Evolutionary conservation across 176 grass and related monocot genomes (phyloP).

Genomic region (Eleusine indica): DNA sequence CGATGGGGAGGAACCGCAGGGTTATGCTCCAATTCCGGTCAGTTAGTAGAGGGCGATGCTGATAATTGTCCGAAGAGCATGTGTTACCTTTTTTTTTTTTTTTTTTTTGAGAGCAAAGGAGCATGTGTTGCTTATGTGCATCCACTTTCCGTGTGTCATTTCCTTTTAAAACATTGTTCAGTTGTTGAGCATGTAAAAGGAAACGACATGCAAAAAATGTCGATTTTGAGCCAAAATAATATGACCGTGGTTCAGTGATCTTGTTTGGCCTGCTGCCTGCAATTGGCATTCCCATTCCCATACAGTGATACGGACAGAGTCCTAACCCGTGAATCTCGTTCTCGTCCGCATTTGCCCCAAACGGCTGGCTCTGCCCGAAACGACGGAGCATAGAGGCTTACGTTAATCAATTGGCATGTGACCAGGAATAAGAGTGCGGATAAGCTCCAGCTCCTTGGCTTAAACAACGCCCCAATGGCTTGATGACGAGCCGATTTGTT

Average conservation of each 20-base stretch:
- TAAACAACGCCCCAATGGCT: too few species aligned
- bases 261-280: not conserved
- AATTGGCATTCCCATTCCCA: not conserved
- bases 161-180: not conserved
- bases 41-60: conserved; percentile 1
- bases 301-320: not conserved
- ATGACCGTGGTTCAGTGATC: not conserved
- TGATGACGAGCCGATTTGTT: too few species aligned
- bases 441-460: too few species aligned
- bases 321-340: not conserved
- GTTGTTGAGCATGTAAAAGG: not conserved
- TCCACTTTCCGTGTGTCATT: too few species aligned
- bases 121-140: not conserved
- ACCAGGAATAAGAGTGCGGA: too few species aligned
- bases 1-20: conserved; percentile 52
- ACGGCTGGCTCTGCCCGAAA: not conserved
- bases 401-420: too few species aligned
- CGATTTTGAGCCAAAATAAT: too few species aligned
- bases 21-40: conserved; percentile 63
- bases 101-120: too few species aligned
- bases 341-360: not conserved
- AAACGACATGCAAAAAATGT: not conserved
- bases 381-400: not conserved
- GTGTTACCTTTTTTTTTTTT: not conserved
- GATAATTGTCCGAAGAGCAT: not conserved